These are phyloP conservation scores for Acanthamoeba castellanii DNA, from an alignment of 208 protist genomes.

Conservation along the genomic window DNA sequence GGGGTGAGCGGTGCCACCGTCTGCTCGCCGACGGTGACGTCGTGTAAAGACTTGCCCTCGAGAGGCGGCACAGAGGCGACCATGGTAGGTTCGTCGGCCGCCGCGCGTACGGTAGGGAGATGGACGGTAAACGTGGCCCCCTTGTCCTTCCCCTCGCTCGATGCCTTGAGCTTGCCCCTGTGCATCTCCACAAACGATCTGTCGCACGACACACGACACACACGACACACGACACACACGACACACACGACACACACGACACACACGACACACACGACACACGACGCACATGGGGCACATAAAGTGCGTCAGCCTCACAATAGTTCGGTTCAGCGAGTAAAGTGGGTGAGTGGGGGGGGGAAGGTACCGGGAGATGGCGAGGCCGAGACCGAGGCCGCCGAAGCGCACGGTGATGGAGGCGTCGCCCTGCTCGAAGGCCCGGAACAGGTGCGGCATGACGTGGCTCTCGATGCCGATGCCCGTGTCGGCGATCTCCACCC, in stretches of 20 bases:
- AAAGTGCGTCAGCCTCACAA: background rate
- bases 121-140: constrained; percentile 22
- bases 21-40: background rate
- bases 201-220: background rate
- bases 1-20: background rate
- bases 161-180: background rate
- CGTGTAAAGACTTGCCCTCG: background rate
- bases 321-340: background rate
- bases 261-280: too few relatives aligned
- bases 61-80: background rate
- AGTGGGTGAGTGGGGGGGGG: background rate
- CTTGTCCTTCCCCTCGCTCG: constrained; percentile 27
- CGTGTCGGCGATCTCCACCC: constrained; percentile 15
- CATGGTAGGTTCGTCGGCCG: too few relatives aligned
- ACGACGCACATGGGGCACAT: too few relatives aligned
- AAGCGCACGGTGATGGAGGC: background rate
- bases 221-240: too few relatives aligned
- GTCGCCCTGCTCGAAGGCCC: constrained; percentile 4
- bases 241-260: too few relatives aligned
- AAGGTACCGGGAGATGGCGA: background rate
- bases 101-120: background rate
- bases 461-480: constrained; percentile 37
- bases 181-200: constrained; percentile 50
- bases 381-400: constrained; percentile 1
- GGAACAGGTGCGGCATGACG: constrained; percentile 12